phyloP scores from a whole-genome alignment of 257 asterid genomes.

The Nicotiana attenuata region DNA sequence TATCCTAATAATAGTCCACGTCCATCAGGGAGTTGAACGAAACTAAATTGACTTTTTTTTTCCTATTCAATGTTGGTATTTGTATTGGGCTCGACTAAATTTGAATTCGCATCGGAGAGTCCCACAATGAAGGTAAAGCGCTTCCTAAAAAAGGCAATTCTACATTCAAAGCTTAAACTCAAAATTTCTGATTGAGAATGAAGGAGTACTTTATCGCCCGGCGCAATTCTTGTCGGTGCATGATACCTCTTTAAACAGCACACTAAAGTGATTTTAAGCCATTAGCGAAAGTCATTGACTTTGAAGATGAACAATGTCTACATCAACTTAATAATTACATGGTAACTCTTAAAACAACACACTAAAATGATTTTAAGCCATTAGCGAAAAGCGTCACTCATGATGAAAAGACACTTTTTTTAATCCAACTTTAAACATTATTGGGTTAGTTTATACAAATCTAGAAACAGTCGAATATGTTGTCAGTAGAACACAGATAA shows the following conservation, averaged over 20 bases:
- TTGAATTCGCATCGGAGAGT: too few species aligned
- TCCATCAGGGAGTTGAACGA: too few species aligned
- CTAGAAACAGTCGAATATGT: neutral
- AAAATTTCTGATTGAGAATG: too few species aligned
- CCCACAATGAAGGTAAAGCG: too few species aligned
- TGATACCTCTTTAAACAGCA: neutral
- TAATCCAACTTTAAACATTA: neutral
- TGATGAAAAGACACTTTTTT: neutral
- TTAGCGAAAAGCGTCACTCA: neutral
- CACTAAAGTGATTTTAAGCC: neutral
- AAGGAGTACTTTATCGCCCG: too few species aligned
- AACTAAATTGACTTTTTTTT: too few species aligned
- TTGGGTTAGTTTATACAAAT: neutral
- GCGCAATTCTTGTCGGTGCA: rapidly evolving
- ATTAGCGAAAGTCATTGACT: neutral
- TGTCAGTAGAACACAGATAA: neutral
- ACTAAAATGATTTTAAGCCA: neutral
- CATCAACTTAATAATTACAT: neutral
- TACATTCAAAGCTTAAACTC: too few species aligned
- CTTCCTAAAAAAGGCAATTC: too few species aligned
- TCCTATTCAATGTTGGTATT: too few species aligned
- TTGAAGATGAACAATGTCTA: neutral
- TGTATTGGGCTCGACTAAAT: too few species aligned
- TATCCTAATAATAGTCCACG: too few species aligned
- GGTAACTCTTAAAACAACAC: neutral